A percentile compares a stretch with the other conserved stretches of the same genome.
phyloP scores from a whole-genome alignment of 805 yeast genomes.

The Candida parachauliodes region DNA sequence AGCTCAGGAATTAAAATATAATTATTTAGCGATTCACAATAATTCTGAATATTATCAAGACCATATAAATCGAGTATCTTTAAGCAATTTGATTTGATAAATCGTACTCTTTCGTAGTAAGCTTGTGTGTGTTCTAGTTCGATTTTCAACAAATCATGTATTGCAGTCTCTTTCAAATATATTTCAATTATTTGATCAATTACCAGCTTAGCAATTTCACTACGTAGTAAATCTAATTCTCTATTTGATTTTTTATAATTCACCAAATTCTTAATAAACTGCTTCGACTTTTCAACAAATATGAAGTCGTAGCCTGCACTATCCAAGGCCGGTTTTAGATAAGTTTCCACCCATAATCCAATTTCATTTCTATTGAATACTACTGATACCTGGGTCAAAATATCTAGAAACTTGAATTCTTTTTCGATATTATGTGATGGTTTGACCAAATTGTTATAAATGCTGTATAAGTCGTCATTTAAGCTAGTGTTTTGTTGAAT shows the following conservation, averaged over 20 bases:
- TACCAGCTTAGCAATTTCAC: constrained; percentile 18
- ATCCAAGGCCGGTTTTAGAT: constrained; percentile 50
- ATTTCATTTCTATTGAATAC: constrained; percentile 29
- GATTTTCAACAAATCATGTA: constrained; percentile 17
- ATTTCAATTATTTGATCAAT: constrained; percentile 23
- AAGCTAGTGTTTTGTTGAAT: constrained; percentile 26
- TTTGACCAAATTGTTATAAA: constrained; percentile 29
- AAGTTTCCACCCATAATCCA: constrained; percentile 47
- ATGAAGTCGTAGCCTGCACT: constrained; percentile 51
- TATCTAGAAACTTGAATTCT: constrained; percentile 37
- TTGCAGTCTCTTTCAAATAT: constrained; percentile 17
- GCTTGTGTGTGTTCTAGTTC: constrained; percentile 25
- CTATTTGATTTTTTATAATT: constrained; percentile 19
- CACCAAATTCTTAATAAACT: constrained; percentile 20
- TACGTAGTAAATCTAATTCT: constrained; percentile 17
- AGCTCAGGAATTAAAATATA: constrained; percentile 27
- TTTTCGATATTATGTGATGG: constrained; percentile 24
- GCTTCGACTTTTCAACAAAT: constrained; percentile 30
- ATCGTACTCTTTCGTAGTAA: constrained; percentile 47
- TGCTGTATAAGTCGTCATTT: constrained; percentile 31
- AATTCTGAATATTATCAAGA: constrained; percentile 28
- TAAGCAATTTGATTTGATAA: constrained; percentile 43
- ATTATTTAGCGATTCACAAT: constrained; percentile 34
- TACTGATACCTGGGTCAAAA: constrained; percentile 33
- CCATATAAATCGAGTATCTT: constrained; percentile 42